Percentiles rank a stretch among this genome's conserved stretches.
These are phyloP conservation scores for Calonectria honghensis DNA, from an alignment of 2,329 filamentous ascomycete genomes.

Conservation along the genomic window DNA sequence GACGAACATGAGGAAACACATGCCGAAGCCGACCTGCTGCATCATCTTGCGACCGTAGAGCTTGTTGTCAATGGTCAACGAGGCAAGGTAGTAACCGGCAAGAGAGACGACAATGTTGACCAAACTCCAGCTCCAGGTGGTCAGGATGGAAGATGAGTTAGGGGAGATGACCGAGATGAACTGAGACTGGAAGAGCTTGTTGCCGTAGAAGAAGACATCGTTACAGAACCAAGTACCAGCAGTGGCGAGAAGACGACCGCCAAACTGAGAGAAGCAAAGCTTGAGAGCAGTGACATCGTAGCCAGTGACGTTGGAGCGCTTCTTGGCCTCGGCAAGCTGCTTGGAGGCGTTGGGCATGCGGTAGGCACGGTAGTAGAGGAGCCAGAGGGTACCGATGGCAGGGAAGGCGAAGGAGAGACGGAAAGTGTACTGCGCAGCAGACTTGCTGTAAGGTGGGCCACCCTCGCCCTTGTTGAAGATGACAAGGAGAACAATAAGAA, in stretches of 20 bases:
- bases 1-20: constrained; percentile 95
- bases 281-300: constrained; percentile 92
- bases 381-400: constrained; percentile 92
- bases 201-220: constrained; percentile 99
- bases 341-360: constrained; percentile 94
- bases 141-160: constrained; percentile 83
- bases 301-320: constrained; percentile 89
- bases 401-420: constrained; percentile 94
- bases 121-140: constrained; percentile 93
- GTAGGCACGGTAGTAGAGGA: constrained; percentile 95
- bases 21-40: constrained; percentile 95
- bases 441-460: constrained; percentile 83
- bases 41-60: constrained; percentile 97
- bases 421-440: constrained; percentile 92
- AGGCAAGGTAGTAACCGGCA: constrained; percentile 91
- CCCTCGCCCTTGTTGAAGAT: constrained; percentile 89
- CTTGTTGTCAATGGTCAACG: constrained; percentile 94
- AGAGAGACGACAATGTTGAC: constrained; percentile 92
- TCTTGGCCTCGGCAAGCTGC: constrained; percentile 88
- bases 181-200: constrained; percentile 96
- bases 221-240: constrained; percentile 95
- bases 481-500: constrained; percentile 89
- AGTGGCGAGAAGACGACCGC: constrained; percentile 89
- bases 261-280: constrained; percentile 88
- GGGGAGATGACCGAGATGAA: constrained; percentile 90